A percentile compares a stretch with the other conserved stretches of the same genome.
These are phyloP conservation scores for Phytopythium ostracodes DNA, from an alignment of 352 stramenopile species.

Conservation along the genomic window DNA sequence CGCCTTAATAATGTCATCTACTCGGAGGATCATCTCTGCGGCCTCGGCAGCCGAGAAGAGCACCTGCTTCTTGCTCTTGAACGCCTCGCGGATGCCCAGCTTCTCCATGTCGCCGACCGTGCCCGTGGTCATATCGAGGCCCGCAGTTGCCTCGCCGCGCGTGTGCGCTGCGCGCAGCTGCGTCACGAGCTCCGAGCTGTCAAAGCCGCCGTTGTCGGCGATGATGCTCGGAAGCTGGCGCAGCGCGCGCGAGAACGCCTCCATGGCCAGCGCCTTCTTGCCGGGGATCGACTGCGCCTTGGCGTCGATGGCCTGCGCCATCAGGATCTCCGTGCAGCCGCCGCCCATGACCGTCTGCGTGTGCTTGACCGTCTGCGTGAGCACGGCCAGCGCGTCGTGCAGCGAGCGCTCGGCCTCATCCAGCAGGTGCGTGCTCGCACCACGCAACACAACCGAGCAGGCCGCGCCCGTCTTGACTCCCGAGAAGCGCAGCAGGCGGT, in stretches of 20 bases:
- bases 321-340: conserved; percentile 96
- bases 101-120: conserved; percentile 95
- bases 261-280: conserved; percentile 98
- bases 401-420: conserved; percentile 99
- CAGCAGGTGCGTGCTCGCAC: conserved; percentile 94
- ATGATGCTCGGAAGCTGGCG: conserved; percentile 98
- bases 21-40: conserved; percentile 99
- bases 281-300: conserved; percentile 91
- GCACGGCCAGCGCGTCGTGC: conserved; percentile 97
- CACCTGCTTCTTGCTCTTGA: conserved; percentile 97
- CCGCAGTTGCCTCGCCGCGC: conserved; percentile 88
- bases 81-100: conserved; percentile 96
- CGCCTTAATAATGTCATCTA: conserved; percentile 98
- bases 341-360: conserved; percentile 96
- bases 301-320: conserved; percentile 92
- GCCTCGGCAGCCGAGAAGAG: conserved; percentile 97
- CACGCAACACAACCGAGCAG: conserved; percentile 94
- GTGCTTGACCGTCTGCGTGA: conserved; percentile 97
- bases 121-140: conserved; percentile 97
- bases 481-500: conserved; percentile 95
- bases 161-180: conserved; percentile 94
- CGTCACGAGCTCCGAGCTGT: conserved; percentile 97
- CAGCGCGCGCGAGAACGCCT: conserved; percentile 95
- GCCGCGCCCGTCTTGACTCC: conserved; percentile 95
- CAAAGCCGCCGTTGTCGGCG: conserved; percentile 98